These are phyloP conservation scores for Alopecurus myosuroides DNA, from an alignment of 176 grass and related monocot species.

Conservation along the genomic window DNA sequence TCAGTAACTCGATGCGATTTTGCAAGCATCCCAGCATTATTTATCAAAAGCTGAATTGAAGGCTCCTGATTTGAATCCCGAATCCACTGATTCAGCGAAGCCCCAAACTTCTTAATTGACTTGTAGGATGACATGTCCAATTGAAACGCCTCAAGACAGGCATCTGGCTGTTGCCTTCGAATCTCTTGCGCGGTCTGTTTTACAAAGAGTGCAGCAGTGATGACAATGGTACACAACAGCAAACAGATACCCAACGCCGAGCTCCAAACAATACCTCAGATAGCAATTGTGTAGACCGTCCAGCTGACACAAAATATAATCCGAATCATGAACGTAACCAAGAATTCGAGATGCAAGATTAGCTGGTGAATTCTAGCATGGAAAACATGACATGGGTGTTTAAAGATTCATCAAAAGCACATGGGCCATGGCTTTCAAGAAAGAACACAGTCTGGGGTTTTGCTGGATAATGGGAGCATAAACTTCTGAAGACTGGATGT, in stretches of 20 bases:
- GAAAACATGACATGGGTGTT: not conserved
- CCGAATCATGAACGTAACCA: not conserved
- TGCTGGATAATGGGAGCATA: not conserved
- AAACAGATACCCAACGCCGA: slow-evolving; percentile 14
- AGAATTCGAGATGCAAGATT: not conserved
- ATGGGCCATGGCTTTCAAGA: not conserved
- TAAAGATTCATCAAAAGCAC: not conserved
- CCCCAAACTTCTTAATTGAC: slow-evolving; percentile 75
- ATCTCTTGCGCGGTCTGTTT: slow-evolving; percentile 62
- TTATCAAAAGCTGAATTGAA: slow-evolving; percentile 84
- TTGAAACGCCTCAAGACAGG: slow-evolving; percentile 53
- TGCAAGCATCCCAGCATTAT: slow-evolving; percentile 94
- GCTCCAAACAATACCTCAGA: slow-evolving; percentile 43
- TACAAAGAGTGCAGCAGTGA: not conserved
- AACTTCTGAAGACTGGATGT: not conserved
- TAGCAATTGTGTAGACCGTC: slow-evolving; percentile 41
- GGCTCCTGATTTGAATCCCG: slow-evolving; percentile 37
- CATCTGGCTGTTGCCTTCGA: slow-evolving; percentile 40
- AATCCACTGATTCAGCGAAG: slow-evolving; percentile 58
- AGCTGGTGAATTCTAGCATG: not conserved
- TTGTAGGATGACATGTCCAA: slow-evolving; percentile 65
- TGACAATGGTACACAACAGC: not conserved
- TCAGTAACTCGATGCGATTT: slow-evolving; percentile 52
- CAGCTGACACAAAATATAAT: slow-evolving; percentile 45
- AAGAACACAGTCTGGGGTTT: not conserved